These are phyloP conservation scores for Penicillium psychrofluorescens DNA, from an alignment of 495 filamentous ascomycete species.

Conservation along the genomic window DNA sequence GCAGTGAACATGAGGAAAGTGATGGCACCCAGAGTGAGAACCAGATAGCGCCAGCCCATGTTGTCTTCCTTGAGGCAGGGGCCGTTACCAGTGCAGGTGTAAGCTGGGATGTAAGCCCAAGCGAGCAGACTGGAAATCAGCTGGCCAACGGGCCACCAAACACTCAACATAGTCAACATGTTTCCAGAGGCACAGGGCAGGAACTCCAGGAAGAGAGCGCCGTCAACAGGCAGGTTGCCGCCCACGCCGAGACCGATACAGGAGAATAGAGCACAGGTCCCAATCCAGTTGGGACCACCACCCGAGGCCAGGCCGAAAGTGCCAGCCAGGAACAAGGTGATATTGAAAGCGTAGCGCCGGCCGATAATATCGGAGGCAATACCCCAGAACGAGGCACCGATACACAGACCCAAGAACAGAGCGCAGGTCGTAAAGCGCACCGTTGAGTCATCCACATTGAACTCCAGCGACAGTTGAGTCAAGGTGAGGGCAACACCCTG, in stretches of 20 bases:
- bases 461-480: constrained; percentile 41
- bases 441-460: constrained; percentile 31
- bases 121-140: constrained; percentile 45
- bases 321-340: constrained; percentile 47
- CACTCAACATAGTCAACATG: constrained; percentile 48
- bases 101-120: constrained; percentile 52
- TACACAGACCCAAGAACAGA: constrained; percentile 47
- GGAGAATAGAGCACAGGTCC: constrained; percentile 40
- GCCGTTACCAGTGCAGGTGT: constrained; percentile 32
- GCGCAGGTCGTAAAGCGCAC: constrained; percentile 52
- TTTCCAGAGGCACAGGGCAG: constrained; percentile 45
- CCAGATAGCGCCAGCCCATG: constrained; percentile 79
- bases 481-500: constrained; percentile 51
- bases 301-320: constrained; percentile 49
- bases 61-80: constrained; percentile 55
- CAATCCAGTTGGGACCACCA: constrained; percentile 47
- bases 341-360: constrained; percentile 53
- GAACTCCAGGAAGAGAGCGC: constrained; percentile 56
- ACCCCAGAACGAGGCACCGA: constrained; percentile 56
- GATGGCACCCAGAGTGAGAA: constrained; percentile 62
- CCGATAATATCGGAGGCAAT: constrained; percentile 50
- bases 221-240: constrained; percentile 50
- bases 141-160: constrained; percentile 56
- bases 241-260: constrained; percentile 52
- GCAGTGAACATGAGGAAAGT: constrained; percentile 62